Base-by-base conservation (phyloP, 352 stramenopile species). In the Peronospora tabacina region DNA sequence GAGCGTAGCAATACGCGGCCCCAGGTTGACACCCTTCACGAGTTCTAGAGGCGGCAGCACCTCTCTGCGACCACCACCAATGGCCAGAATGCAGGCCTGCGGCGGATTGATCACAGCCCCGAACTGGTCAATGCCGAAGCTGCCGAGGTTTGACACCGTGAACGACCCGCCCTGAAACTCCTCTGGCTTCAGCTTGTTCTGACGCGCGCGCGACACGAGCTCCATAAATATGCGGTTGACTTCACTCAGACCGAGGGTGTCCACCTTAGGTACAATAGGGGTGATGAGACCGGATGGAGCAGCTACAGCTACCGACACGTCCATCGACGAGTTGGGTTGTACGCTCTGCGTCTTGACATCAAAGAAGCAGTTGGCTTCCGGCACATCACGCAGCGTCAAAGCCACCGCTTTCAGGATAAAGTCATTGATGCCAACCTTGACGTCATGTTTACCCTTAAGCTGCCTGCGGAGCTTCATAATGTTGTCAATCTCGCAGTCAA, bases 81-180 rank as follows among this genome's bases (percentile, higher is more conserved):
- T 85, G 0, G 97, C 96, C 55, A 99, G 79, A 78, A 99, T 99
- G 49, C 93, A 98, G 2, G 94, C 94, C 75, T 99, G 95, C 9
- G 96, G 96, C 32, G 91, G 92, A 77, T 99, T 99, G 59, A 99
- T 98, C 35, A 99, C 95, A 8, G 97, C 97, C 34, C 80, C 94
- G 66, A 99, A 99, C 68, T 95, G 85, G 58, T 95, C 83, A 63
- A 99, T 98, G 51, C 96, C 96, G 68, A 99, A 99, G 63, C 80
- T 81, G 12, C 97, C 97, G 45, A 99, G 75, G 74, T 99, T 99
- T 30, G 81, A 97, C 52, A 99, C 88, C n/a, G 94, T 98, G 78
- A 99, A 99, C 26, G 91, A 98, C 43, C 96, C 96, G 46, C 96
- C 96, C 72, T 99, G 91, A 75, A 98, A 99, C 81, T 99, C 97